These are phyloP conservation scores for Solanum neorickii DNA, from an alignment of 257 asterid species.

Conservation along the genomic window DNA sequence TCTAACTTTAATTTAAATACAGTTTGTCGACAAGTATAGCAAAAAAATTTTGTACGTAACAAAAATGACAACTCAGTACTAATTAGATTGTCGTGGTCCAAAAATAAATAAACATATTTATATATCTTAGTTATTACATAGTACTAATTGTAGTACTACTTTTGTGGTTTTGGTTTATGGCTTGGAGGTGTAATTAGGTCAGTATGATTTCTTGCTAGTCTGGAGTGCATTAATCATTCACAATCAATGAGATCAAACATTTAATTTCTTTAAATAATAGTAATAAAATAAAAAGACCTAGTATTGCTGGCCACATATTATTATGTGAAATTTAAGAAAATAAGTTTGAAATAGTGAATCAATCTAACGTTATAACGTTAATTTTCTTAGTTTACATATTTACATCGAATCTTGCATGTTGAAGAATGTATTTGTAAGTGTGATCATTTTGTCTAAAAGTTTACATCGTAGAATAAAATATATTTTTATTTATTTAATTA, in stretches of 20 bases:
- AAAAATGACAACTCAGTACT: background rate
- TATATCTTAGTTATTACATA: background rate
- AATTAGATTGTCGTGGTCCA: background rate
- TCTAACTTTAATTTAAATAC: background rate
- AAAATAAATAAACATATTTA: too few species aligned
- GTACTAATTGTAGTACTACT: background rate
- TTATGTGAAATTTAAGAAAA: background rate
- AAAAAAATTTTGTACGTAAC: background rate
- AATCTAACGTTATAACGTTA: background rate
- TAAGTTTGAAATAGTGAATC: background rate
- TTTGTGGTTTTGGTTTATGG: background rate
- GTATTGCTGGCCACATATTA: background rate
- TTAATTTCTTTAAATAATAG: background rate
- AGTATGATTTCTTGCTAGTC: background rate
- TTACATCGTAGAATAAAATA: background rate
- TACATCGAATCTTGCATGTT: background rate
- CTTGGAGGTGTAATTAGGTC: background rate
- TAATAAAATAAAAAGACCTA: background rate
- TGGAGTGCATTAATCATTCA: background rate
- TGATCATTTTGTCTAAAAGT: background rate
- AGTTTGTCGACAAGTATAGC: background rate
- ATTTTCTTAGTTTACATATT: background rate
- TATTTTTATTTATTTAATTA: background rate
- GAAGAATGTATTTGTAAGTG: accelerated
- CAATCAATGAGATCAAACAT: background rate